Base-by-base conservation (phyloP, 1,139 yeast genomes). In the Tardiomyces digboiensis region DNA sequence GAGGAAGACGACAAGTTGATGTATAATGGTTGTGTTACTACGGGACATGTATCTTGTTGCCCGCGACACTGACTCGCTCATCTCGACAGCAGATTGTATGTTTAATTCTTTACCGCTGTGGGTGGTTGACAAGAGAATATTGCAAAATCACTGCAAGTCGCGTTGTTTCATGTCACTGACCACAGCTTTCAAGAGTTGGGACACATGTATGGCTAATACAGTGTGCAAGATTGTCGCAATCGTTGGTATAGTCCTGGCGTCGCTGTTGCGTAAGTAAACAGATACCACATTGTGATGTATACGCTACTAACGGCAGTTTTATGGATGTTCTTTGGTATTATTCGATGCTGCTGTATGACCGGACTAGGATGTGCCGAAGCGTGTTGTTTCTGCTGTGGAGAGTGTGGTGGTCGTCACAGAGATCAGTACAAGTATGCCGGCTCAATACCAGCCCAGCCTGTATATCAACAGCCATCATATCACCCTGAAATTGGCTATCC, bases 151-250 rank as follows among this genome's bases (percentile, higher is more conserved):
- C 12, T 3, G 12, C 8, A 26, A 8, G 14, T 16, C 5, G 8
- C 33, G 10, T 26, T 8, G 10, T 5, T 16, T 5, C 12, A 26
- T 13, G 10, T 26, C 12, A 8, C 33, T 26, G 14, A 26, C 33
- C 12, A 5, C 33, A 26, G 57, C 86, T 2, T 82, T 82, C 67
- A 75, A 68, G 54, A 57, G 64, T 40, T 85, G 94, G 93, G 77
- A 81, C 57, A 75, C 84, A 2, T 85, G 95, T 64, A 83, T 83
- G 93, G 80, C 74, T 55, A 81, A 83, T 60, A 76, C 66, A 36
- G 71, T 80, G 36, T 85, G 95, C 64, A 84, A 84, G 59, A 75
- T 83, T 49, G 75, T 82, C 18, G 89, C 85, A 8, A 84, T 85
- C 41, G 82, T 83, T n/a, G 80, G 83, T 5, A 81, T 84, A 1